Evolutionary conservation across 2,329 filamentous ascomycete species (phyloP), one percentile per base, ranked within the genome.

Genomic region (Aspergillus sclerotialis): DNA sequence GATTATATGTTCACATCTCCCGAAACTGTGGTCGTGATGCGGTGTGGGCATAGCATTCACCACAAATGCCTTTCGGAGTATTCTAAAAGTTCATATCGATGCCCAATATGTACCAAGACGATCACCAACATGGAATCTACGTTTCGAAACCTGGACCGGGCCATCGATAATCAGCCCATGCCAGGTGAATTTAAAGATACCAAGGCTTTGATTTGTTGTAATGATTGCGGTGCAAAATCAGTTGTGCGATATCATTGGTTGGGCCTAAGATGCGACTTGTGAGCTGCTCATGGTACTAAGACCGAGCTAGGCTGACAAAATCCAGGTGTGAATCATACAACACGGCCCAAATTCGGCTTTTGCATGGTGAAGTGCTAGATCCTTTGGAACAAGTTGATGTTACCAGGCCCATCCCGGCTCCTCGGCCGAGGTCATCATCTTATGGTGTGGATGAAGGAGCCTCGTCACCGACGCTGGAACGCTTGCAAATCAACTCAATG

Each of bases 91-190:
- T 93, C 89, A 5, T 98, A 96, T 67, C 93, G 90, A 54, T 98
- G 92, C 52, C 92, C 90, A 1, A 88, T 95, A 31, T 98, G 92
- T 72, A 94, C 83, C 65, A 94, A 92, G 62, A 94, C 85, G 44
- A 82, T 94, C n/a, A 78, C 87, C 46, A 96, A 96, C 55, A 98
- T 98, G 90, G 90, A 95, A 55, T 77, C 85, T 24, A 84, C 93
- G 49, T 98, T 96, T 67, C 80, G 87, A 31, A 92, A 92, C 48
- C 66, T 96, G 21, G 90, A 95, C 52, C 77, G 88, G 33, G 82
- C 87, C 32, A 94, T 98, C 40, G 75, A 84, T 44, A 74, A 75
- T 28, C 92, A 98, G 56, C 92, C 92, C 2, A 96, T 98, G 88
- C 92, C 92, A 0, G 65, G 72, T 5, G 84, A 93, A 44, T 94